These are phyloP conservation scores for Rhynchospora breviuscula DNA, from an alignment of 176 grass and related monocot species.

Conservation along the genomic window DNA sequence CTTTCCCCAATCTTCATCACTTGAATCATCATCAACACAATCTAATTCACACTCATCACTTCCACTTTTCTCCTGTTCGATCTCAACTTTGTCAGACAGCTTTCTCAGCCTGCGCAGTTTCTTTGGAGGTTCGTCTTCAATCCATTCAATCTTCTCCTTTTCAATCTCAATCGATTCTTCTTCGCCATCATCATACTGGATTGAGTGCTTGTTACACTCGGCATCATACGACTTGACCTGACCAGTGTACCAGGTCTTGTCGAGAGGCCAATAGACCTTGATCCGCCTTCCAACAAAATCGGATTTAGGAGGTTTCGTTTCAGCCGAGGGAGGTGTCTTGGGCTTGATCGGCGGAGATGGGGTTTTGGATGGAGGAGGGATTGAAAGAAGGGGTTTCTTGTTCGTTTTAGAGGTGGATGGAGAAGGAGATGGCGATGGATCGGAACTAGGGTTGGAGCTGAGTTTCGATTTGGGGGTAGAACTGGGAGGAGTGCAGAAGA, in stretches of 20 bases:
- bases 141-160: constrained; percentile 70
- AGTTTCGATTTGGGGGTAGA: constrained; percentile 15
- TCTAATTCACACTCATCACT: constrained; percentile 22
- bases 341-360: constrained; percentile 25
- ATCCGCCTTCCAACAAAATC: constrained; percentile 59
- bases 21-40: constrained; percentile 38
- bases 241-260: constrained; percentile 72
- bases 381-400: constrained; percentile 41
- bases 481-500: constrained; percentile 41
- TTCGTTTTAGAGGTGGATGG: constrained; percentile 35
- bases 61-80: constrained; percentile 1
- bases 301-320: background rate
- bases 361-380: constrained; percentile 31
- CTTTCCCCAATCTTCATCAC: constrained; percentile 68
- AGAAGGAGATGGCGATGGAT: constrained; percentile 35
- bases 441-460: constrained; percentile 11
- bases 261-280: constrained; percentile 82
- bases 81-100: constrained; percentile 37
- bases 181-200: constrained; percentile 72
- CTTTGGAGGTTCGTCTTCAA: constrained; percentile 32
- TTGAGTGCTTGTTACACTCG: constrained; percentile 35
- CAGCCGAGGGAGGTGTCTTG: background rate
- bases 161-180: constrained; percentile 66
- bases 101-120: constrained; percentile 69
- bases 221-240: constrained; percentile 49